phyloP scores from a whole-genome alignment of 345 rosid species.

The Gossypium australe region DNA sequence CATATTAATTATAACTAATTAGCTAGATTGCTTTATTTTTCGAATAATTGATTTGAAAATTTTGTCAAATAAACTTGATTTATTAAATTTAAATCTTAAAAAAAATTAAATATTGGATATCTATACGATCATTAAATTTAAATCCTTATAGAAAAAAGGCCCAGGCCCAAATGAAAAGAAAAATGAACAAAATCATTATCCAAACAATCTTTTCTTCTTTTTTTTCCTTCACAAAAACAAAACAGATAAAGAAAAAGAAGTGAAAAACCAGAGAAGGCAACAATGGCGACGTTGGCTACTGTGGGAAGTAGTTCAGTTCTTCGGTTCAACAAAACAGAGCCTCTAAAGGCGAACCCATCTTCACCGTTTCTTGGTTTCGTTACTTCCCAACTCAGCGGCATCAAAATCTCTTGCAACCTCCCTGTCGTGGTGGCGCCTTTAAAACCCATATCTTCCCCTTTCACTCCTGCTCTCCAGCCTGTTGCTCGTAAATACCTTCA shows the following conservation, averaged over 20 bases:
- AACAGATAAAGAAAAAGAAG: not conserved
- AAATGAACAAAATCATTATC: not conserved
- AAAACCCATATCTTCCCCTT: slow-evolving; percentile 33
- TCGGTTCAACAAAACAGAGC: slow-evolving; percentile 25
- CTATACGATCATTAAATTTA: no score
- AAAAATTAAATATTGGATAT: no score
- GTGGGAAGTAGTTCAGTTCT: slow-evolving; percentile 26
- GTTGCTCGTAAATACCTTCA: slow-evolving; percentile 55
- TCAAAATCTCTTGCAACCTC: slow-evolving; percentile 41
- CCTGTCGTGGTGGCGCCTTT: slow-evolving; percentile 3
- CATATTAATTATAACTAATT: no score
- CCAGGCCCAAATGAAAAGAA: not conserved
- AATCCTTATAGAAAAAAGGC: no score
- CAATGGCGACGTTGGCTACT: slow-evolving; percentile 34
- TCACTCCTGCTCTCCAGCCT: slow-evolving; percentile 46
- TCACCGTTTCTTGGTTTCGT: slow-evolving; percentile 46
- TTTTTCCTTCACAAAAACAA: not conserved
- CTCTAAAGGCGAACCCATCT: slow-evolving; percentile 14
- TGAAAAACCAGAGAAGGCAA: slow-evolving; percentile 14
- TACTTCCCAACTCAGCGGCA: slow-evolving; percentile 62
- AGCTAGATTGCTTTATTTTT: no score
- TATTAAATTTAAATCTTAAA: no score
- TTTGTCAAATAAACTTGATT: no score
- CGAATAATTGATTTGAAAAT: no score
- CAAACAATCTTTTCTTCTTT: not conserved